phyloP scores from a whole-genome alignment of 331 rosid species.

The Phaseolus coccineus region DNA sequence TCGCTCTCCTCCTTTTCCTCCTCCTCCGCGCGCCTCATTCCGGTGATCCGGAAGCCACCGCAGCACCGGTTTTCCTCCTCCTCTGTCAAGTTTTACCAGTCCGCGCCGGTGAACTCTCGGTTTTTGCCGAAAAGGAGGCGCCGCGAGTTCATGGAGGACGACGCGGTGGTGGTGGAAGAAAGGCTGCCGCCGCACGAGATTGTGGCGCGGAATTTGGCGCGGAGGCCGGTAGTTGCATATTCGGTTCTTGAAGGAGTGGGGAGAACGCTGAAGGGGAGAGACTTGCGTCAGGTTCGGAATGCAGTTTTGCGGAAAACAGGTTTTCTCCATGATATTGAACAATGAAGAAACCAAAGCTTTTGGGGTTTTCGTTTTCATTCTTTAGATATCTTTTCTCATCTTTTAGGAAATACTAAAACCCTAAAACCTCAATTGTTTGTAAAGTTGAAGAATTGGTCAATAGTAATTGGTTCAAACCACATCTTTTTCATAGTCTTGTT shows the following conservation, averaged over 20 bases:
- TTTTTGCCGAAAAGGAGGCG: conserved; percentile 49
- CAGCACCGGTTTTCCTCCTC: conserved; percentile 55
- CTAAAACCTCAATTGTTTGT: conserved; percentile 34
- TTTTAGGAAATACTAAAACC: conserved; percentile 27
- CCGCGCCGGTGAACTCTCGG: conserved; percentile 84
- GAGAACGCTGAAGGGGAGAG: conserved; percentile 85
- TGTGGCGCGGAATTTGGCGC: conserved; percentile 60
- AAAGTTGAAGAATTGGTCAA: conserved; percentile 2
- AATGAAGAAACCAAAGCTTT: background rate
- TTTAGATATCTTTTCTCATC: background rate
- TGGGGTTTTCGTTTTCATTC: background rate
- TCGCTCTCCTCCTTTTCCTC: conserved; percentile 60
- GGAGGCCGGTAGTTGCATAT: conserved; percentile 62
- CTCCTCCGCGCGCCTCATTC: conserved; percentile 66
- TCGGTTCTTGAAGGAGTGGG: conserved; percentile 90
- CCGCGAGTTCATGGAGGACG: conserved; percentile 48
- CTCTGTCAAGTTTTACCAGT: conserved; percentile 55
- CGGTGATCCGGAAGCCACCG: conserved; percentile 59
- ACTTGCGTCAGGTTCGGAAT: conserved; percentile 81
- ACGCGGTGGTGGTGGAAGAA: conserved; percentile 49
- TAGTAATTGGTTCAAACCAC: background rate
- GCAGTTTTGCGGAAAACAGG: conserved; percentile 89
- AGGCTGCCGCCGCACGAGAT: conserved; percentile 83
- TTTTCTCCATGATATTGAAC: conserved; percentile 65
- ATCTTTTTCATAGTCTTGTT: background rate